phyloP scores from a whole-genome alignment of 768 basidiomycete species.

The Dendrothele bispora region DNA sequence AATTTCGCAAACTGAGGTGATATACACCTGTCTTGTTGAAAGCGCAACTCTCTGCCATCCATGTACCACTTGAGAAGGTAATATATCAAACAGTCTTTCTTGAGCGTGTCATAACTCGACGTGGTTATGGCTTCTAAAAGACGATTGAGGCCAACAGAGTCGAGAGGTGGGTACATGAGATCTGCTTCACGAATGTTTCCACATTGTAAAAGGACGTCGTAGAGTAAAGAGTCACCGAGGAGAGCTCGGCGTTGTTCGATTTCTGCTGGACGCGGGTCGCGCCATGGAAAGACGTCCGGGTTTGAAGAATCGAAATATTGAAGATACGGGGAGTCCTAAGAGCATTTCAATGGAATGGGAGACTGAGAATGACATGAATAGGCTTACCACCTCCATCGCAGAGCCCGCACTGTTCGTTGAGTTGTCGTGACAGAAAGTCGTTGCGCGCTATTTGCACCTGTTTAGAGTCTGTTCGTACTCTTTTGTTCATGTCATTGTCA shows the following conservation, averaged over 20 bases:
- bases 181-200: constrained; percentile 63
- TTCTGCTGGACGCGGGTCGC: constrained; percentile 47
- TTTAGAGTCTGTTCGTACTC: too few relatives aligned
- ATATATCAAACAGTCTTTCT: constrained; percentile 80
- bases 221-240: constrained; percentile 65
- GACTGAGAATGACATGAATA: too few relatives aligned
- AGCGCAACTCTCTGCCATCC: constrained; percentile 55
- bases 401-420: too few relatives aligned
- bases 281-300: constrained; percentile 61
- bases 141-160: constrained; percentile 49
- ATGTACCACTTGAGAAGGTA: constrained; percentile 79
- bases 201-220: constrained; percentile 68
- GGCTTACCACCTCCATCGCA: too few relatives aligned
- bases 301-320: too few relatives aligned
- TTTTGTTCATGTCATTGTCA: too few relatives aligned
- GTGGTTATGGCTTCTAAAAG: constrained; percentile 61
- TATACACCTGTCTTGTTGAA: constrained; percentile 58
- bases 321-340: too few relatives aligned
- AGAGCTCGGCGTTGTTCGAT: constrained; percentile 63
- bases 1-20: constrained; percentile 74
- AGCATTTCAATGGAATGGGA: too few relatives aligned
- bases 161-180: constrained; percentile 67
- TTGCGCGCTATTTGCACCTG: too few relatives aligned
- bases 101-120: constrained; percentile 70
- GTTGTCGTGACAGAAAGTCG: too few relatives aligned